Conservation (phyloP, 176 grass and related monocot genomes). For the Luzula sylvatica region DNA sequence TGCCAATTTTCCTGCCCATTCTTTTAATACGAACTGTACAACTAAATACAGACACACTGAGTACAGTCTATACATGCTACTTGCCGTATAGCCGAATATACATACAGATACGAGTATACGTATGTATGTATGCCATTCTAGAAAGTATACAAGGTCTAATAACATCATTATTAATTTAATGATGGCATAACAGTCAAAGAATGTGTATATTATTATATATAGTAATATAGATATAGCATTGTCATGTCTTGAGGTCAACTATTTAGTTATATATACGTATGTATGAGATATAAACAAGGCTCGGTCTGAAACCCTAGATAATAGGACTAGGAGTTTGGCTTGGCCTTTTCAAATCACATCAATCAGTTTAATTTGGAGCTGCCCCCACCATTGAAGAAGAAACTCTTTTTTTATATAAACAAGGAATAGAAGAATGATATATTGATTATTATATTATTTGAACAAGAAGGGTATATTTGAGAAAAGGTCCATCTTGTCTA, state of each 20-base stretch:
- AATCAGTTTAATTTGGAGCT: slow-evolving; percentile 2
- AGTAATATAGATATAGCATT: neutral
- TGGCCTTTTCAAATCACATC: slow-evolving; percentile 30
- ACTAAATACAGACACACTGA: slow-evolving; percentile 3
- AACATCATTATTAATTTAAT: slow-evolving; percentile 3
- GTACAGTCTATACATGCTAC: too few species aligned
- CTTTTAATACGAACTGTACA: slow-evolving; percentile 2
- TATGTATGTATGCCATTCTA: neutral
- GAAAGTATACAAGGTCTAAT: neutral
- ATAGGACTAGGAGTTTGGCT: neutral
- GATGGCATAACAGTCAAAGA: slow-evolving; percentile 7
- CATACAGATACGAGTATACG: too few species aligned
- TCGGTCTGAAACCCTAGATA: neutral
- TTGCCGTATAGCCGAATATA: too few species aligned
- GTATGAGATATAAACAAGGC: slow-evolving; percentile 1
- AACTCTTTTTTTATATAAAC: neutral
- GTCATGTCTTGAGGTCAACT: slow-evolving; percentile 20
- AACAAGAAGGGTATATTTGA: too few species aligned
- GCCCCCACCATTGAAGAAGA: slow-evolving; percentile 9
- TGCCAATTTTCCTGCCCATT: slow-evolving; percentile 1
- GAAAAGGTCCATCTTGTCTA: slow-evolving; percentile 13
- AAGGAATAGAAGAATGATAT: too few species aligned
- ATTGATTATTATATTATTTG: too few species aligned
- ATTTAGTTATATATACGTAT: slow-evolving; percentile 5
- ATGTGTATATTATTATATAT: neutral